A percentile compares a stretch with the other conserved stretches of the same genome.
Conservation (phyloP, 345 rosid species). For the Lepidium sativum region DNA sequence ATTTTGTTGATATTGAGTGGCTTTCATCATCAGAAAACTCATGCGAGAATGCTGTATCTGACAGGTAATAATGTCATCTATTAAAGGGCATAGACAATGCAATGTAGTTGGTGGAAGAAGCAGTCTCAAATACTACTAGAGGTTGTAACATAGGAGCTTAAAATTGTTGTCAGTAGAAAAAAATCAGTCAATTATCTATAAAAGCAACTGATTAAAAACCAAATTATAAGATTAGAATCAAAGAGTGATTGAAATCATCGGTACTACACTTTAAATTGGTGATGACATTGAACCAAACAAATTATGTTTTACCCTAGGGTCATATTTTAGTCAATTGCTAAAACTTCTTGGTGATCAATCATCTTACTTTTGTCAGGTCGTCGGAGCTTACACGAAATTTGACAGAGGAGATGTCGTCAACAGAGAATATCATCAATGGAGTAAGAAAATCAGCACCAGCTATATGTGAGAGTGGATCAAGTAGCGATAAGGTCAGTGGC, state of each 20-base stretch:
- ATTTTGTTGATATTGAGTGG: slow-evolving; percentile 84
- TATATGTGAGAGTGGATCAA: slow-evolving; percentile 51
- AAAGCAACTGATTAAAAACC: background rate
- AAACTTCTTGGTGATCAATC: background rate
- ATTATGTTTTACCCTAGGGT: background rate
- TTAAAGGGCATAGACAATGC: background rate
- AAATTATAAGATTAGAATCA: background rate
- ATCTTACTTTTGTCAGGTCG: slow-evolving; percentile 39
- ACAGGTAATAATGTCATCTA: slow-evolving; percentile 44
- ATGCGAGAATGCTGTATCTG: slow-evolving; percentile 61
- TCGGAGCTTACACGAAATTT: slow-evolving; percentile 41
- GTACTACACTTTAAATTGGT: background rate
- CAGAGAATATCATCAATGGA: slow-evolving; percentile 65
- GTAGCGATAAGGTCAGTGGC: slow-evolving; percentile 57
- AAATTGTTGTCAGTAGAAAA: background rate
- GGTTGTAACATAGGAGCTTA: background rate
- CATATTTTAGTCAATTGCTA: background rate
- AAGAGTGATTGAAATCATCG: background rate
- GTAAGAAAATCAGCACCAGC: slow-evolving; percentile 48
- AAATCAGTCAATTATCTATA: background rate
- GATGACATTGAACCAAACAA: background rate
- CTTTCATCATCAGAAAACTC: slow-evolving; percentile 79
- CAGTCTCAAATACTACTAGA: background rate
- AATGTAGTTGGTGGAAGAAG: background rate
- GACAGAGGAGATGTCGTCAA: slow-evolving; percentile 45